Base-by-base conservation (phyloP, 2,329 filamentous ascomycete species). In the Didymella keratinophila region DNA sequence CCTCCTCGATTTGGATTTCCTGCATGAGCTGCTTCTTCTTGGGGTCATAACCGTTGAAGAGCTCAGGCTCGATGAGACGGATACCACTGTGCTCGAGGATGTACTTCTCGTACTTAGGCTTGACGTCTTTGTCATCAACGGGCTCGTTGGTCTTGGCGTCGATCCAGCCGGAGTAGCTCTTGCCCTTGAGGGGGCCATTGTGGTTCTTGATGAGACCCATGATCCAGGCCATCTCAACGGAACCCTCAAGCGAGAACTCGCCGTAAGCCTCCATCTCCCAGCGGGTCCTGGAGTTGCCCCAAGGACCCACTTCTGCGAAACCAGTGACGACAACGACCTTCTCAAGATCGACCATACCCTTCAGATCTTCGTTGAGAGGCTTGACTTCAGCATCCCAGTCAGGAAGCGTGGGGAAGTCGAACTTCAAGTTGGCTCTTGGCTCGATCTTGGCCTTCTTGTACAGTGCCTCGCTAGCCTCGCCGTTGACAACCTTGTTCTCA, bases 201-300 rank as follows among this genome's bases (percentile, higher is more conserved):
- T 97, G 92, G 79, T 99, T 96, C 85, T 94, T 97, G 83, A 99
- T 98, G 60, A 98, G 87, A 74, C 95, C 95, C 94, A 98, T 99
- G 78, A 99, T 92, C 95, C 95, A 99, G 30, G 95, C 93, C 95
- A 99, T 99, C 80, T 99, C 95, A 60, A 99, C 90, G 72, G 95
- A 98, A 28, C 95, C 95, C 79, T 99, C 96, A 14, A 99, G 87
- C 9, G 95, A 98, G 82, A 99, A 99, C 74, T 97, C 87, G 75
- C 95, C 95, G 67, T 93, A 89, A 1, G 95, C 93, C 78, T 99
- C 95, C 94, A 99, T 99, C 82, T 99, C 95, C 95, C 95, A 99
- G 62, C 95, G 89, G 44, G 95, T 99, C 71, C 95, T 89, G 2
- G 95, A 94, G 83, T 98, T 99, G 83, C 95, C 95, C 96, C 95